These are phyloP conservation scores for Plasmodium malariae DNA, from an alignment of 169 alveolate genomes.

Conservation along the genomic window DNA sequence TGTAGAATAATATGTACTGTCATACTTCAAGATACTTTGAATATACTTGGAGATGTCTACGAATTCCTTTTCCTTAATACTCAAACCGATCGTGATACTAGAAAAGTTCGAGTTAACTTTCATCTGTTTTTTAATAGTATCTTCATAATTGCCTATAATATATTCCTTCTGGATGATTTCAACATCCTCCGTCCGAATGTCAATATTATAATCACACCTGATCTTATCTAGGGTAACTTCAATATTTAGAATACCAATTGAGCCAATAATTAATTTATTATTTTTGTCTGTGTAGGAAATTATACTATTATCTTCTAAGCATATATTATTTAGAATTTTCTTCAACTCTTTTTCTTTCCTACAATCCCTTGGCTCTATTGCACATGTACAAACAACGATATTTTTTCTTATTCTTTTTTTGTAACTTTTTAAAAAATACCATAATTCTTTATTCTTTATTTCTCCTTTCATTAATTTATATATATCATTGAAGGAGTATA, in stretches of 20 bases:
- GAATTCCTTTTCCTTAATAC: constrained; percentile 70
- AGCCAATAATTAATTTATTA: constrained; percentile 61
- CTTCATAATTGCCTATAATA: constrained; percentile 49
- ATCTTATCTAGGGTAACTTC: constrained; percentile 74
- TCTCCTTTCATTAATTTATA: constrained; percentile 23
- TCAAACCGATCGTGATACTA: constrained; percentile 19
- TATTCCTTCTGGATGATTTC: constrained; percentile 67
- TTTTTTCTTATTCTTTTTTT: constrained; percentile 63
- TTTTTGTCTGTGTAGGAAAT: constrained; percentile 30
- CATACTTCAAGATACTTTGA: constrained; percentile 53
- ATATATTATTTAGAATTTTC: constrained; percentile 39
- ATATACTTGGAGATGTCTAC: constrained; percentile 42
- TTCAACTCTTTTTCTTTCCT: constrained; percentile 69
- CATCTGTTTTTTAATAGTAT: constrained; percentile 47
- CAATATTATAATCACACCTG: constrained; percentile 53
- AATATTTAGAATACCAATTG: constrained; percentile 72
- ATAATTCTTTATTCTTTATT: constrained; percentile 52
- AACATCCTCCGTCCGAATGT: constrained; percentile 50
- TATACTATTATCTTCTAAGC: constrained; percentile 76
- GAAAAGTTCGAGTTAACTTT: constrained; percentile 53
- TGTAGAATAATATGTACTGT: background rate
- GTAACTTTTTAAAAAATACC: constrained; percentile 65
- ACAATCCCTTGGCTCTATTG: constrained; percentile 68
- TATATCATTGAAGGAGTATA: background rate
- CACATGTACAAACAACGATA: constrained; percentile 67